phyloP scores from a whole-genome alignment of 176 grass and related monocot genomes.

The Oryza punctata region DNA sequence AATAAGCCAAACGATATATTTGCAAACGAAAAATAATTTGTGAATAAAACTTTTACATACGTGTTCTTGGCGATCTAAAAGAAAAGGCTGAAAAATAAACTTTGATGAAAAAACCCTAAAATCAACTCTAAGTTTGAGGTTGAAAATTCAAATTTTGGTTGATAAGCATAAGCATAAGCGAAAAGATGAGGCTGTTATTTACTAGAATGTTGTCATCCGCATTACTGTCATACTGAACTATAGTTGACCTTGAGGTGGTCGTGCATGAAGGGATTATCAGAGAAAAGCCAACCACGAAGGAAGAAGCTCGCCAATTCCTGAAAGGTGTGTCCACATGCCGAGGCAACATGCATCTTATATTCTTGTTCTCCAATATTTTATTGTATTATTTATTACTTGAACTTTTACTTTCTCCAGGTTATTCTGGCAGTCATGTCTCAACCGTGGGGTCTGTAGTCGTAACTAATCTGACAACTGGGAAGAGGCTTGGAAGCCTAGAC shows the following conservation, averaged over 20 bases:
- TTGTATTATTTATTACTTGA: constrained; percentile 16
- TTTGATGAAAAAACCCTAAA: no score
- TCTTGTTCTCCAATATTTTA: neutral
- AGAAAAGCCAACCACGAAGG: constrained; percentile 87
- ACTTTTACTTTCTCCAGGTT: constrained; percentile 49
- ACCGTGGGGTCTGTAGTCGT: constrained; percentile 85
- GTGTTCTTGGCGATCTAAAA: no score
- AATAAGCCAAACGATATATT: no score
- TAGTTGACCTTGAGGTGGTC: constrained; percentile 85
- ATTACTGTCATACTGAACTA: constrained; percentile 58
- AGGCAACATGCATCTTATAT: neutral
- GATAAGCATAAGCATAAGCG: no score
- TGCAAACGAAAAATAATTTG: no score
- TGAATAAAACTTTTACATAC: no score
- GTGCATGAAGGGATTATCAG: constrained; percentile 97
- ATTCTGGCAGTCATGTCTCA: constrained; percentile 89
- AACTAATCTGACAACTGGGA: constrained; percentile 87
- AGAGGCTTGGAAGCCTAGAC: constrained; percentile 66
- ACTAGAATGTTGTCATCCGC: constrained; percentile 26
- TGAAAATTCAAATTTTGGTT: no score
- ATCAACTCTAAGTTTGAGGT: no score
- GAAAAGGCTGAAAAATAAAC: no score
- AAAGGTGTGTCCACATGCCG: constrained; percentile 56
- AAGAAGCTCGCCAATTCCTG: constrained; percentile 95
- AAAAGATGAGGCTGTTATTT: neutral